phyloP scores from a whole-genome alignment of 2,329 filamentous ascomycete species.

The Ophiostoma perfectum region DNA sequence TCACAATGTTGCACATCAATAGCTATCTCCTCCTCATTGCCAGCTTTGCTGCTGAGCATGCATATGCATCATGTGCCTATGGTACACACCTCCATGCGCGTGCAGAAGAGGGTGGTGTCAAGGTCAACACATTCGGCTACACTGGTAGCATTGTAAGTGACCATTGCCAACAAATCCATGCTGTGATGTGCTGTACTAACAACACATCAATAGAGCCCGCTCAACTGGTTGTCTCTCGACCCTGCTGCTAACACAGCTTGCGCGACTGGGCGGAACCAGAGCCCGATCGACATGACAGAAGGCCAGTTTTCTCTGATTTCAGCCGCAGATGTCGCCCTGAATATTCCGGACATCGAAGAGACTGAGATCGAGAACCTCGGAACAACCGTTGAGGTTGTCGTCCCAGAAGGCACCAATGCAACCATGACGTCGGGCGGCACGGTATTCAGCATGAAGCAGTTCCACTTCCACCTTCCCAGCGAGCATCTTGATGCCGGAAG shows the following conservation, averaged over 20 bases:
- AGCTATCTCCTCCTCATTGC: constrained; percentile 2
- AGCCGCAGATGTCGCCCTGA: constrained; percentile 33
- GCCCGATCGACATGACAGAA: constrained; percentile 50
- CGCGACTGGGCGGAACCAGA: constrained; percentile 48
- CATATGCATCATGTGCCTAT: constrained; percentile 33
- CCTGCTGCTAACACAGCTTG: constrained; percentile 44
- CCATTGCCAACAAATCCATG: neutral
- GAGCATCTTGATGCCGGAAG: constrained; percentile 44
- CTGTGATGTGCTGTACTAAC: neutral
- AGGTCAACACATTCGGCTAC: constrained; percentile 38
- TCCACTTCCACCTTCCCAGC: constrained; percentile 48
- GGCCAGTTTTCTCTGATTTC: constrained; percentile 35
- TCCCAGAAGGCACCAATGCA: constrained; percentile 29
- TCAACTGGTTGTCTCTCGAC: constrained; percentile 35
- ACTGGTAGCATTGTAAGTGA: constrained; percentile 34
- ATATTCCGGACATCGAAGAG: constrained; percentile 40
- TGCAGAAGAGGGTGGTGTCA: constrained; percentile 31
- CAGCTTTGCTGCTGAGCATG: constrained; percentile 12
- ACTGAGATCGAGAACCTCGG: constrained; percentile 53
- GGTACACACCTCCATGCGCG: constrained; percentile 37
- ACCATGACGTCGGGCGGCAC: constrained; percentile 37
- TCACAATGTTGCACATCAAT: constrained; percentile 8
- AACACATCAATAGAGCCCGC: constrained; percentile 29
- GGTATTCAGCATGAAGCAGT: constrained; percentile 40
- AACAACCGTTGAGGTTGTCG: constrained; percentile 51